Evolutionary conservation across 805 yeast genomes (phyloP), one percentile per base, ranked within the genome.

Genomic region (Wickerhamiella hasegawae): DNA sequence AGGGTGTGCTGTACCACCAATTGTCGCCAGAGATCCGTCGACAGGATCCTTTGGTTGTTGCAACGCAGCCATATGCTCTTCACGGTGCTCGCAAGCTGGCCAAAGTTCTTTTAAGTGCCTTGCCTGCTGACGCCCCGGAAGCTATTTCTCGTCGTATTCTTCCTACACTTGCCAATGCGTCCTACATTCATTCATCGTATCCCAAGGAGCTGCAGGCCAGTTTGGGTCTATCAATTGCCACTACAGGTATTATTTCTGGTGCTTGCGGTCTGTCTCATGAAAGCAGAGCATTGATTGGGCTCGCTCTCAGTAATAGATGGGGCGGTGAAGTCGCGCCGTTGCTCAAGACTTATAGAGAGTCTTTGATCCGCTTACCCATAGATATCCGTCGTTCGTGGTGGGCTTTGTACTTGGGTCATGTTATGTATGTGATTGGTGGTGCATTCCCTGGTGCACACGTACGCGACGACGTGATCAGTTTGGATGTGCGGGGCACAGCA

Each of bases 381-480:
- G 43, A 40, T n/a, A 53, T 57, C 40, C 55, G 54, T 32, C 49
- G 59, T 15, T 66, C 63, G 21, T 76, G 79, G 70, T 77, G 85
- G 85, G 76, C 82, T 2, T 65, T 71, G 47, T 75, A 72, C 46
- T 62, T 73, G 42, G 87, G 87, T 19, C 69, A 74, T 35, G 65
- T 77, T 43, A 75, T 77, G 81, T 76, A 72, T 52, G 77, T 77
- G 31, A 69, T 77, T 31, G 78, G 85, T 52, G 83, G 83, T 52
- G 76, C 78, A 36, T 79, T 74, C 52, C 87, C 87, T 4, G 84
- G 84, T 39, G 87, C 85, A 16, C 73, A 73, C 48, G 74, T 77
- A 20, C 64, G 79, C 45, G 77, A 72, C n/a, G 34, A 40, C 18
- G 42, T 42, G 8, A 31, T 57, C 11, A 40, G 38, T 15, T 35